These are phyloP conservation scores for Citrus glauca DNA, from an alignment of 345 rosid genomes.

Conservation along the genomic window DNA sequence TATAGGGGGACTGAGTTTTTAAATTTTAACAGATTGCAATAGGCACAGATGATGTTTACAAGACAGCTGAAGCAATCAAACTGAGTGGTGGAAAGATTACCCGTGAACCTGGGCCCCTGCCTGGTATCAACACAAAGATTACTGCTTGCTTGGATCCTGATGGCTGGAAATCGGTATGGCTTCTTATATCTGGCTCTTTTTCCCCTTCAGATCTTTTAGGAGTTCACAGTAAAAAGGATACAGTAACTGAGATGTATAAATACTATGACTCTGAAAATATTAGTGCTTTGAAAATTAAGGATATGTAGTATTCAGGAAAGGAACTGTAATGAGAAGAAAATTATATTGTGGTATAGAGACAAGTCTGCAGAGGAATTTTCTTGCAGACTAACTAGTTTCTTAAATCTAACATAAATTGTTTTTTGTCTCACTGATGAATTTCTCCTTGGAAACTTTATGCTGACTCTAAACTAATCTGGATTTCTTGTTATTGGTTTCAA, in stretches of 20 bases:
- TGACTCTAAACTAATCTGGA: background rate
- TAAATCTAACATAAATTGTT: background rate
- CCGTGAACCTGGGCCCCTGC: conserved; percentile 93
- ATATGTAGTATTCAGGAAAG: background rate
- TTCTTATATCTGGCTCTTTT: background rate
- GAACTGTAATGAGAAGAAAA: background rate
- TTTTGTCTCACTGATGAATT: background rate
- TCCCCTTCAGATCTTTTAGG: background rate
- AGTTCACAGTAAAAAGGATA: background rate
- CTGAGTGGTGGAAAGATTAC: conserved; percentile 81
- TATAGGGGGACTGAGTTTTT: conserved; percentile 5
- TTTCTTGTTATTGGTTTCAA: background rate
- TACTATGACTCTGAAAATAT: background rate
- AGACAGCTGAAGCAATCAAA: conserved; percentile 88
- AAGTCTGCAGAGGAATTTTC: background rate
- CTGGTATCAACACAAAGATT: conserved; percentile 89
- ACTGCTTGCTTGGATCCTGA: conserved; percentile 97
- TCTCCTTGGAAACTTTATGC: background rate
- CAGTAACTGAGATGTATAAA: background rate
- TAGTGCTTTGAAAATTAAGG: background rate
- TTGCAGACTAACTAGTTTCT: background rate
- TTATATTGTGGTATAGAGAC: background rate
- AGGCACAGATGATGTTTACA: conserved; percentile 94
- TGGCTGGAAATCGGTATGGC: conserved; percentile 93
- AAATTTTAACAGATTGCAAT: conserved; percentile 65